Percentiles rank a stretch among this genome's conserved stretches.
These are phyloP conservation scores for Euphorbia celastroides DNA, from an alignment of 441 rosid species.

Conservation along the genomic window DNA sequence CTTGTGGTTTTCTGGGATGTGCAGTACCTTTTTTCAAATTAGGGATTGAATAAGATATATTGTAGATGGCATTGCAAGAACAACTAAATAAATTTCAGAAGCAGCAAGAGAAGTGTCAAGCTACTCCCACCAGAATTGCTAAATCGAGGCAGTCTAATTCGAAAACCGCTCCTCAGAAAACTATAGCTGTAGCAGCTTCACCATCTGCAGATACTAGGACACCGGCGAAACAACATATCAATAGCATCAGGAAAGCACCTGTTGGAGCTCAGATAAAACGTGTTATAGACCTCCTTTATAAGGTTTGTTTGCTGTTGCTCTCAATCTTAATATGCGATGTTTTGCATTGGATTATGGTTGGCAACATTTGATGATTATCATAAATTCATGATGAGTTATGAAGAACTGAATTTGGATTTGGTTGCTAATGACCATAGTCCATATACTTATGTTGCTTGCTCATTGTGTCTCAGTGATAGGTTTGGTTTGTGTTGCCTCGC, in stretches of 20 bases:
- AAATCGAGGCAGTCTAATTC: conserved; percentile 37
- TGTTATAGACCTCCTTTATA: conserved; percentile 59
- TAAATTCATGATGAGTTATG: not conserved
- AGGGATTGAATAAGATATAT: not conserved
- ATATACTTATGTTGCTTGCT: not conserved
- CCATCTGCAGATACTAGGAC: conserved; percentile 33
- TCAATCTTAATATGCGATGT: not conserved
- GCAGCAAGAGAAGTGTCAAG: conserved; percentile 1
- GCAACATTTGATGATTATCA: too few relatives aligned
- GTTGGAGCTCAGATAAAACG: conserved; percentile 91
- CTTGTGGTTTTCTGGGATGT: not conserved
- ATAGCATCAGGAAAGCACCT: conserved; percentile 64
- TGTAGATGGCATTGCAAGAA: conserved; percentile 1
- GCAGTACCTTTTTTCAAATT: not conserved
- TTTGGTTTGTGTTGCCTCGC: not conserved
- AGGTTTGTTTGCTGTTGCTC: conserved; percentile 32
- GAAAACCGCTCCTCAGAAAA: conserved; percentile 22
- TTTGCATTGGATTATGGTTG: not conserved
- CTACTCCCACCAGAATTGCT: conserved; percentile 19
- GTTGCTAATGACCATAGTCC: not conserved
- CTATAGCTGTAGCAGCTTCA: conserved; percentile 21
- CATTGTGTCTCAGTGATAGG: not conserved
- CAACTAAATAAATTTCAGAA: not conserved
- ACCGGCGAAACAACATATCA: conserved; percentile 53
- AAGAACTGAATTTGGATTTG: not conserved